phyloP scores from a whole-genome alignment of 2,329 filamentous ascomycete genomes.

The Aspergillus sp. region DNA sequence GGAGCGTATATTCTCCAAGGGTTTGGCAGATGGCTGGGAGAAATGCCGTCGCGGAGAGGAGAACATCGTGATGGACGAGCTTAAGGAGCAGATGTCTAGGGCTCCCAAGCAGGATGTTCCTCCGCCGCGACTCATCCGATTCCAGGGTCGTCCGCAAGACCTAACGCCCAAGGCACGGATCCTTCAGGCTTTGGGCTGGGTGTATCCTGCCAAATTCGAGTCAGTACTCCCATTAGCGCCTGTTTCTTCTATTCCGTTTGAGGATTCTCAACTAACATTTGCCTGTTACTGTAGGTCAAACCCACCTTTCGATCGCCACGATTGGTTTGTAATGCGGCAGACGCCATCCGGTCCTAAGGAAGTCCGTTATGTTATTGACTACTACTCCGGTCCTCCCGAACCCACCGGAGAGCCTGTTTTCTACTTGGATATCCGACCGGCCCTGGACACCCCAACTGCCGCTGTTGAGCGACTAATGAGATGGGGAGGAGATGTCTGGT shows the following conservation, averaged over 20 bases:
- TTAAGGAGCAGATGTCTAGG: slow-evolving; percentile 50
- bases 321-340: slow-evolving; percentile 87
- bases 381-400: slow-evolving; percentile 83
- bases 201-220: slow-evolving; percentile 80
- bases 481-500: slow-evolving; percentile 95
- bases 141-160: slow-evolving; percentile 86
- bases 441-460: slow-evolving; percentile 75
- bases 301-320: slow-evolving; percentile 92
- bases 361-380: slow-evolving; percentile 94
- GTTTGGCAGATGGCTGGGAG: slow-evolving; percentile 71
- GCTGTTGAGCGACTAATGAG: slow-evolving; percentile 80
- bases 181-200: slow-evolving; percentile 73
- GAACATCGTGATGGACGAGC: slow-evolving; percentile 58
- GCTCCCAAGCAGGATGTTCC: slow-evolving; percentile 32
- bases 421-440: slow-evolving; percentile 90
- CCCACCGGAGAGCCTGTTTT: slow-evolving; percentile 90
- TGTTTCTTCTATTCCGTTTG: background rate
- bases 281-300: slow-evolving; percentile 58
- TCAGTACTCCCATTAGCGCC: slow-evolving; percentile 44
- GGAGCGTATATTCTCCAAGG: slow-evolving; percentile 81
- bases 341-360: slow-evolving; percentile 69
- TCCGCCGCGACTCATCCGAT: slow-evolving; percentile 76
- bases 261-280: background rate
- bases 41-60: slow-evolving; percentile 74
- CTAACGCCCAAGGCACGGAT: slow-evolving; percentile 89